Evolutionary conservation across 2,329 filamentous ascomycete species (phyloP).

Genomic region (Cladosporium phlei): DNA sequence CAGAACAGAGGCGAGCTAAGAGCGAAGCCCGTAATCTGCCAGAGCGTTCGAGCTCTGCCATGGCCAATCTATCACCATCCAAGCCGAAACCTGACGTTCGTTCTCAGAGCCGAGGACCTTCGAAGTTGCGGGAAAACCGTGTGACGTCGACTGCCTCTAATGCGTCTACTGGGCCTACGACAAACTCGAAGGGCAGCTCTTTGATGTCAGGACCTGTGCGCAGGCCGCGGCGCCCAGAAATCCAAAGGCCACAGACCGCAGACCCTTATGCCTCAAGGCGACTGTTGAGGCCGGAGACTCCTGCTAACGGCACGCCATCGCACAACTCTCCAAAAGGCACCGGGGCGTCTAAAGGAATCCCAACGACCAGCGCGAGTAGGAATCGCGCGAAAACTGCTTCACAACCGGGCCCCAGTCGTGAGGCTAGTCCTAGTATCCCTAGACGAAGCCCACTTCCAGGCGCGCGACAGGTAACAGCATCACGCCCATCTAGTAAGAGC

Average conservation of each 20-base stretch:
- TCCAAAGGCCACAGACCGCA: slow-evolving; percentile 49
- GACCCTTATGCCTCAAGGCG: slow-evolving; percentile 47
- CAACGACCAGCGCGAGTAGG: slow-evolving; percentile 24
- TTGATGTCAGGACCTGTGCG: slow-evolving; percentile 58
- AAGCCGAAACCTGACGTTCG: slow-evolving; percentile 34
- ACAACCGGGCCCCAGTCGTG: slow-evolving; percentile 23
- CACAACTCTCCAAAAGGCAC: slow-evolving; percentile 39
- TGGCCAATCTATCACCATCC: slow-evolving; percentile 48
- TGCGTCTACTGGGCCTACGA: slow-evolving; percentile 25
- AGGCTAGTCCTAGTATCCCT: slow-evolving; percentile 25
- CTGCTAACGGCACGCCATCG: slow-evolving; percentile 42
- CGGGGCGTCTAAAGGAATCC: slow-evolving; percentile 23
- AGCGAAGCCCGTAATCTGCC: slow-evolving; percentile 42
- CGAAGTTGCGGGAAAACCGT: slow-evolving; percentile 27
- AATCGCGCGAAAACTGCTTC: slow-evolving; percentile 24
- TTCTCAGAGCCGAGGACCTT: slow-evolving; percentile 24
- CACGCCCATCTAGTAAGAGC: slow-evolving; percentile 31
- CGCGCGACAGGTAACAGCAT: slow-evolving; percentile 18
- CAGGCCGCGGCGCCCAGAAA: slow-evolving; percentile 44
- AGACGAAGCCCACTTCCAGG: slow-evolving; percentile 24
- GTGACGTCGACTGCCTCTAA: slow-evolving; percentile 28
- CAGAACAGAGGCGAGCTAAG: slow-evolving; percentile 62
- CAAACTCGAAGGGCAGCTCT: slow-evolving; percentile 37
- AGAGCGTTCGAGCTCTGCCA: slow-evolving; percentile 55
- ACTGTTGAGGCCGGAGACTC: slow-evolving; percentile 39